These are phyloP conservation scores for Gastrolobium bilobum DNA, from an alignment of 306 rosid species.

Conservation along the genomic window DNA sequence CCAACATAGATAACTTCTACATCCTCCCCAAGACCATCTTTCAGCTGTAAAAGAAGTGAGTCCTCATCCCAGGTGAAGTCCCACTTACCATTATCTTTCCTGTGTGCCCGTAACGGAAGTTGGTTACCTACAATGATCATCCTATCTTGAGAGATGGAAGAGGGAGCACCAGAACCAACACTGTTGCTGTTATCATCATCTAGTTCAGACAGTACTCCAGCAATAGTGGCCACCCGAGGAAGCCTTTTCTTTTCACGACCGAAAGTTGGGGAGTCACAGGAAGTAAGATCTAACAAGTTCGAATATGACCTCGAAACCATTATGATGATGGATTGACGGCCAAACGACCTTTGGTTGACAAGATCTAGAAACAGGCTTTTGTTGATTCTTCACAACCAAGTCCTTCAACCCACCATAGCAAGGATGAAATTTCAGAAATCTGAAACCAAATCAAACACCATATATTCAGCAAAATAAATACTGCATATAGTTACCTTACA, in stretches of 20 bases:
- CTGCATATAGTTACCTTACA: slow-evolving; percentile 17
- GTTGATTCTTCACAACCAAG: slow-evolving; percentile 25
- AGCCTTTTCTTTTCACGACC: slow-evolving; percentile 82
- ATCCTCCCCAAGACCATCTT: slow-evolving; percentile 93
- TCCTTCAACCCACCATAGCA: slow-evolving; percentile 47
- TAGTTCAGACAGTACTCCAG: slow-evolving; percentile 83
- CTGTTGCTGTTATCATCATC: slow-evolving; percentile 75
- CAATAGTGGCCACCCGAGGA: slow-evolving; percentile 85
- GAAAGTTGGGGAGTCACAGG: slow-evolving; percentile 70
- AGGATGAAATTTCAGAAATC: slow-evolving; percentile 46
- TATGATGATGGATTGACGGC: neutral
- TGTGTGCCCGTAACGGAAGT: slow-evolving; percentile 72
- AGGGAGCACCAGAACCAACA: slow-evolving; percentile 84
- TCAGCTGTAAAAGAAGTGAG: slow-evolving; percentile 87
- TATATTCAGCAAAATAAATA: slow-evolving; percentile 21
- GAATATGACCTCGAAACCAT: slow-evolving; percentile 96
- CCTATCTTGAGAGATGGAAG: slow-evolving; percentile 78
- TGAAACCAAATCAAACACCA: slow-evolving; percentile 33
- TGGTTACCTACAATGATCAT: slow-evolving; percentile 91
- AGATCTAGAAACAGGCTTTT: slow-evolving; percentile 43
- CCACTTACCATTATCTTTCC: slow-evolving; percentile 68
- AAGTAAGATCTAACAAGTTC: slow-evolving; percentile 82
- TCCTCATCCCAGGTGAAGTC: slow-evolving; percentile 87
- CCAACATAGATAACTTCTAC: slow-evolving; percentile 83
- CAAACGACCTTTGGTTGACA: slow-evolving; percentile 19